Evolutionary conservation across 1,284 basidiomycete genomes (phyloP).

Genomic region (Moesziomyces sp.): DNA sequence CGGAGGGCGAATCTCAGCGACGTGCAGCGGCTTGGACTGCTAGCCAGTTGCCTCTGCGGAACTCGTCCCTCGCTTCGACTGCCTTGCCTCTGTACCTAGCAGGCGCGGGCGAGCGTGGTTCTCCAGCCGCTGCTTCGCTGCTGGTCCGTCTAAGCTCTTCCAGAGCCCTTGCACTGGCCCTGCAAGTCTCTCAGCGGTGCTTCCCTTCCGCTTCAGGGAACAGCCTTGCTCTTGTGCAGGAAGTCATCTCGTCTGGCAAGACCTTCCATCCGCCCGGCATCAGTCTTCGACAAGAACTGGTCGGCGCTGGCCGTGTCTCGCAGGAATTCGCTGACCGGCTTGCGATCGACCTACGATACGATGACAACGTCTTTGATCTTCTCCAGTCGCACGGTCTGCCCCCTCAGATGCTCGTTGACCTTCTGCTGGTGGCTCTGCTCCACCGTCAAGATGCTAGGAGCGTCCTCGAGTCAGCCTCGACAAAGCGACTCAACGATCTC

Average conservation of each 20-base stretch:
- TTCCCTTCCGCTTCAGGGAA: constrained; percentile 4
- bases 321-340: constrained; percentile 20
- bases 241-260: constrained; percentile 11
- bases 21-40: constrained; percentile 22
- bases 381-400: constrained; percentile 8
- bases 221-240: constrained; percentile 14
- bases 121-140: constrained; percentile 17
- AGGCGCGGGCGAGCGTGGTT: constrained; percentile 4
- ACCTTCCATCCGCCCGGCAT: constrained; percentile 3
- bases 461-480: constrained; percentile 19
- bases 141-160: constrained; percentile 27
- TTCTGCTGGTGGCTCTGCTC: constrained; percentile 27
- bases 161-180: constrained; percentile 12
- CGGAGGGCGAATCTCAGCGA: not conserved
- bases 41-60: constrained; percentile 22
- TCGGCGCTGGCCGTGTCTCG: constrained; percentile 9
- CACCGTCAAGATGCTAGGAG: constrained; percentile 15
- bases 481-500: constrained; percentile 35
- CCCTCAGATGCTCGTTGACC: constrained; percentile 7
- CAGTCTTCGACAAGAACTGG: constrained; percentile 6
- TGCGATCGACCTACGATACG: constrained; percentile 37
- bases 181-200: constrained; percentile 11
- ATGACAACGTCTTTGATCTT: constrained; percentile 25
- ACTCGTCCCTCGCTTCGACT: constrained; percentile 27
- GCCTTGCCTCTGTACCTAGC: constrained; percentile 18